Base-by-base conservation (phyloP, 495 filamentous ascomycete species). In the Penicillium lividum region DNA sequence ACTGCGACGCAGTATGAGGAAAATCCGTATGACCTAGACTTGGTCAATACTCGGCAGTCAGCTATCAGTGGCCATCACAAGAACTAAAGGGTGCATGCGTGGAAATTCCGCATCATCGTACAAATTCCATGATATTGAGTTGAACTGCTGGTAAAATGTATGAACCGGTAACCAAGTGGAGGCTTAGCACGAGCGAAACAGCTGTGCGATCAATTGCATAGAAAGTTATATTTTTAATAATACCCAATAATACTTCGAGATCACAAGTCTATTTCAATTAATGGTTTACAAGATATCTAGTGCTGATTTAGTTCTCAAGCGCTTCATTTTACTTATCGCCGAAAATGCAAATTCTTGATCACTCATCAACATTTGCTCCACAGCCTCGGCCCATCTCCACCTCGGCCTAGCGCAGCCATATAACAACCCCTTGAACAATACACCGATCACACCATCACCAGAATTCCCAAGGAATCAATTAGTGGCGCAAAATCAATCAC, bases 11-110 rank as follows among this genome's bases (percentile, higher is more conserved):
- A 70, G 40, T 76, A 76, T 34, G 73, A 76, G 47, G 73, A 70
- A 46, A 74, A 73, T 36, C 72, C 72, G 1, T 76, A 69, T 54
- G 72, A 74, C 36, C 55, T 74, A 52, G 73, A 76, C 46, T 58
- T 70, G 47, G 70, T 74, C 16, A 76, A 76, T 55, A 74, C 73
- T 7, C 64, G 61, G 16, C 59, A 71, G 30, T 76, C 72, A 4
- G 65, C 56, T 18, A 67, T 72, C 11, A 72, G 69, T 56, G 45
- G 56, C 7, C 60, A 57, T 47, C 57, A 57, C 7, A 58, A 62
- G 40, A 51, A 64, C 28, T 63, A 57, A 68, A 25, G 31, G 33
- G 4, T 0, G 33, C 10, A 4, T 36, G 10, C 8, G 38, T 46
- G 34, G 22, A 16, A 15, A 3, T 40, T 15, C 13, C 15, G 15